Conservation (phyloP, 2,329 filamentous ascomycete species). For the Metarhizium anisopliae region DNA sequence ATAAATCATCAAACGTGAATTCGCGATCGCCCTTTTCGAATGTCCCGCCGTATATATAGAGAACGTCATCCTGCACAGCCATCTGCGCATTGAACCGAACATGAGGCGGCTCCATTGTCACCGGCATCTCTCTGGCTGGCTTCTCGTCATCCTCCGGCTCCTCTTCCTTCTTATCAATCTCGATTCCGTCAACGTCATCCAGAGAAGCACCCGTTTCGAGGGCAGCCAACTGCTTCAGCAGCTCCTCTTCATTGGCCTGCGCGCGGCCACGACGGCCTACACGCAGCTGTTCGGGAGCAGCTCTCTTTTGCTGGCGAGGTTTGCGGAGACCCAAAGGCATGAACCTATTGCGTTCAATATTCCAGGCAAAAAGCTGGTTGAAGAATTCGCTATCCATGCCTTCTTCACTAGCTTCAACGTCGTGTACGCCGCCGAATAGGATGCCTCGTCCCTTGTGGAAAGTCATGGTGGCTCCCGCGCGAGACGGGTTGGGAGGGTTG, state of each 20-base stretch:
- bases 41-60: slow-evolving; percentile 93
- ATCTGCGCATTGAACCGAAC: slow-evolving; percentile 85
- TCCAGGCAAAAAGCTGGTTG: slow-evolving; percentile 85
- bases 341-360: slow-evolving; percentile 89
- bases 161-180: slow-evolving; percentile 41
- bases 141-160: slow-evolving; percentile 47
- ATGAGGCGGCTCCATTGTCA: slow-evolving; percentile 79
- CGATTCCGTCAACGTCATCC: slow-evolving; percentile 39
- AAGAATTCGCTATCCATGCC: slow-evolving; percentile 98
- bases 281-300: slow-evolving; percentile 43
- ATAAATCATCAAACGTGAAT: slow-evolving; percentile 92
- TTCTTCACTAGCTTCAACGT: slow-evolving; percentile 85
- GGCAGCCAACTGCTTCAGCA: slow-evolving; percentile 77
- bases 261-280: slow-evolving; percentile 59
- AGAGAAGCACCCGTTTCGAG: slow-evolving; percentile 67
- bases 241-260: slow-evolving; percentile 85
- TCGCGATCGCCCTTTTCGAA: slow-evolving; percentile 93
- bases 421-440: slow-evolving; percentile 88
- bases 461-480: slow-evolving; percentile 88
- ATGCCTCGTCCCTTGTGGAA: slow-evolving; percentile 91
- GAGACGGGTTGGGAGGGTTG: slow-evolving; percentile 73
- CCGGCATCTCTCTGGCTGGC: slow-evolving; percentile 51
- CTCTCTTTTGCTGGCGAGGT: slow-evolving; percentile 56
- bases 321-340: slow-evolving; percentile 75
- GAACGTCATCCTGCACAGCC: slow-evolving; percentile 80